phyloP scores from a whole-genome alignment of 2,329 filamentous ascomycete species.

The Sporothrix pallida region DNA sequence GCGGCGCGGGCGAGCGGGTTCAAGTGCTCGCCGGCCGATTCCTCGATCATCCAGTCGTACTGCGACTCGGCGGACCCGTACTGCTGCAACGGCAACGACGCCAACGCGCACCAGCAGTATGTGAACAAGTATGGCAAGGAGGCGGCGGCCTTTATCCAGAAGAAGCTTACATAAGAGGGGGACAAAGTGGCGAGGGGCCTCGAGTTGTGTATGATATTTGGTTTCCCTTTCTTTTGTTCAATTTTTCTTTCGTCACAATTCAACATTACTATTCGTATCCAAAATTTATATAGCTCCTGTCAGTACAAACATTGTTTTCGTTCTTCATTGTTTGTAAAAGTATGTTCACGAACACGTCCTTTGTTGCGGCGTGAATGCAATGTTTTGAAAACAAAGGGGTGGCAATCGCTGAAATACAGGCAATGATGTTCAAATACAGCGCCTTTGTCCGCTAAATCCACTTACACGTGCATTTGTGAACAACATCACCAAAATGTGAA shows the following conservation, averaged over 20 bases:
- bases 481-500: neutral
- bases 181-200: neutral
- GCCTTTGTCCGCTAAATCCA: neutral
- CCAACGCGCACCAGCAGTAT: slow-evolving; percentile 66
- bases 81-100: slow-evolving; percentile 65
- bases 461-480: neutral
- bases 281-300: neutral
- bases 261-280: neutral
- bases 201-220: neutral
- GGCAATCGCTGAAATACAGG: neutral
- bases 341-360: neutral
- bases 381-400: slow-evolving; percentile 18
- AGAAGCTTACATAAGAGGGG: slow-evolving; percentile 27
- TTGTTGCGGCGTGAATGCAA: neutral
- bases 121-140: slow-evolving; percentile 65
- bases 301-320: too few relatives aligned
- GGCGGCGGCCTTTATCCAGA: slow-evolving; percentile 65
- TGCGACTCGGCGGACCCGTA: slow-evolving; percentile 69
- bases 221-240: neutral
- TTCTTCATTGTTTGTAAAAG: too few relatives aligned
- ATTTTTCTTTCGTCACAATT: neutral
- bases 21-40: slow-evolving; percentile 57
- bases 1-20: slow-evolving; percentile 64
- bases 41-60: slow-evolving; percentile 65
- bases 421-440: neutral